Evolutionary conservation across 116 monocot genomes (phyloP).

Genomic region (Posidonia oceanica): DNA sequence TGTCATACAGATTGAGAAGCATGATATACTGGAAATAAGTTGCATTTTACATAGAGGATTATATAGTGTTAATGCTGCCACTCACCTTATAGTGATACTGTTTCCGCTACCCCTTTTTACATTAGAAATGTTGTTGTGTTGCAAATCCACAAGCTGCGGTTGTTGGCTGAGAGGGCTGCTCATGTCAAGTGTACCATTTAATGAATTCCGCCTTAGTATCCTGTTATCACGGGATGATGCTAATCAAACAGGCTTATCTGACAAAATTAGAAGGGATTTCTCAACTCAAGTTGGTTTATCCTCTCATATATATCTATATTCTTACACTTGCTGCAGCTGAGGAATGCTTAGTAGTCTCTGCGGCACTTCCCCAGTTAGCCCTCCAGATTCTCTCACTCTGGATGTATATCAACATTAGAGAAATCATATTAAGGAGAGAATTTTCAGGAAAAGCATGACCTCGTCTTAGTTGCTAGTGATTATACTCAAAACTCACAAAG

Average conservation of each 20-base stretch:
- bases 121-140: constrained; percentile 33
- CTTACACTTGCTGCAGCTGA: constrained; percentile 74
- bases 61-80: no score
- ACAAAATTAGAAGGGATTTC: background rate
- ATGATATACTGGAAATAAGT: background rate
- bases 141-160: constrained; percentile 44
- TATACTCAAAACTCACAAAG: constrained; percentile 39
- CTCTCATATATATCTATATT: background rate
- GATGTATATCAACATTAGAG: no score
- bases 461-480: background rate
- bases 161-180: constrained; percentile 35
- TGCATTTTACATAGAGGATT: no score
- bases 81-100: constrained; percentile 51
- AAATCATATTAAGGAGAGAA: background rate
- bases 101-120: constrained; percentile 14
- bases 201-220: constrained; percentile 37
- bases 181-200: constrained; percentile 65
- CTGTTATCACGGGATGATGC: constrained; percentile 21
- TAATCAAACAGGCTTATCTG: background rate
- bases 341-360: constrained; percentile 46
- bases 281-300: no score
- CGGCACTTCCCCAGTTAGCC: constrained; percentile 51
- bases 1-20: background rate
- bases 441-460: background rate
- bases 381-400: no score